Conservation (phyloP, 2,329 filamentous ascomycete species). For the Botrytis cinerea region DNA sequence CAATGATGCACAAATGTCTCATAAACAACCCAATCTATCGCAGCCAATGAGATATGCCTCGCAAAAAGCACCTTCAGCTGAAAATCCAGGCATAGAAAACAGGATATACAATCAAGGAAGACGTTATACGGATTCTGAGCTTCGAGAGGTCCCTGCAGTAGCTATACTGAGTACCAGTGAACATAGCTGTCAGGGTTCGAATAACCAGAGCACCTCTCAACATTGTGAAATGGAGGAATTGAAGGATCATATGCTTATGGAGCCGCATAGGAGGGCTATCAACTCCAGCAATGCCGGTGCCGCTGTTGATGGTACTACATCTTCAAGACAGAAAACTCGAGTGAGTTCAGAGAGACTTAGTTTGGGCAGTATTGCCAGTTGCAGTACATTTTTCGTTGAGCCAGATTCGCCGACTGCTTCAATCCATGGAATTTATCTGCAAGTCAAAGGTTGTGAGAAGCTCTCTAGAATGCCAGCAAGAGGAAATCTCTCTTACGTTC, state of each 20-base stretch:
- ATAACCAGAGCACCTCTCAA: not conserved
- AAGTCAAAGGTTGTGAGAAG: slow-evolving; percentile 10
- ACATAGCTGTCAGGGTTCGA: not conserved
- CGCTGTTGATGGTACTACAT: slow-evolving; percentile 11
- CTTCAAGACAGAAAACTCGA: not conserved
- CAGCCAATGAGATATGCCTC: slow-evolving; percentile 34
- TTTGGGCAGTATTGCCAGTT: not conserved
- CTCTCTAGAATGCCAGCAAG: slow-evolving; percentile 16
- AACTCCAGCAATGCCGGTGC: not conserved
- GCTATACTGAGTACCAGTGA: not conserved
- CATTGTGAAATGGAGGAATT: not conserved
- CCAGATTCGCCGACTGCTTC: not conserved
- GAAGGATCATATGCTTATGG: slow-evolving; percentile 4
- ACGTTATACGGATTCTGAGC: slow-evolving; percentile 5
- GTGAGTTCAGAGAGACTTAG: slow-evolving; percentile 1
- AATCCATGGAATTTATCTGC: not conserved
- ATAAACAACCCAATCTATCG: slow-evolving; percentile 20
- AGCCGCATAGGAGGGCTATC: not conserved
- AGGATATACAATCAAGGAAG: slow-evolving; percentile 16
- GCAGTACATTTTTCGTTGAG: not conserved
- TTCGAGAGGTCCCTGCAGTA: slow-evolving; percentile 16
- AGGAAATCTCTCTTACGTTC: slow-evolving; percentile 33
- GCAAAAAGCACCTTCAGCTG: slow-evolving; percentile 14
- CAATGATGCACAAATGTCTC: not conserved
- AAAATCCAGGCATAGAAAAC: slow-evolving; percentile 6